Percentiles rank a stretch among this genome's conserved stretches.
phyloP scores from a whole-genome alignment of 2,329 filamentous ascomycete species.

The Fusarium pseudoanthophilum region DNA sequence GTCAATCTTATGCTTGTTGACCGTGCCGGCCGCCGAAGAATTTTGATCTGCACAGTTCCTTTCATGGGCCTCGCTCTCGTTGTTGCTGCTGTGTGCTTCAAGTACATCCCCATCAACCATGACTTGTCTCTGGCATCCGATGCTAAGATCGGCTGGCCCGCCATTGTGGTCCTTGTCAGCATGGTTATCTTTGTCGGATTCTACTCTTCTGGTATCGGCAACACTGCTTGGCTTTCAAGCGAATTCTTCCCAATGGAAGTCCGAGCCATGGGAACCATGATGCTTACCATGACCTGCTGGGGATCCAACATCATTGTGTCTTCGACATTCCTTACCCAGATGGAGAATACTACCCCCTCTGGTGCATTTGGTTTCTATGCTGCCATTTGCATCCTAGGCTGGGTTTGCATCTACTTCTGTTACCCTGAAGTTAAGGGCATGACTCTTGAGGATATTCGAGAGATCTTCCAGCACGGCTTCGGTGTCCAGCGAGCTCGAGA shows the following conservation, averaged over 20 bases:
- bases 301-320: constrained; percentile 61
- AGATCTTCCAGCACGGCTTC: constrained; percentile 61
- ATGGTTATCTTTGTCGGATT: constrained; percentile 43
- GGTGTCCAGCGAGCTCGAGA: constrained; percentile 55
- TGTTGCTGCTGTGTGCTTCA: constrained; percentile 56
- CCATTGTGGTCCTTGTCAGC: constrained; percentile 56
- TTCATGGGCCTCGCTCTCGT: constrained; percentile 58
- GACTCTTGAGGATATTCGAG: constrained; percentile 63
- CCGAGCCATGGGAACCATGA: constrained; percentile 60
- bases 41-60: constrained; percentile 56
- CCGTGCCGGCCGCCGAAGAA: constrained; percentile 55
- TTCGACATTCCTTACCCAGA: constrained; percentile 59
- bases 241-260: constrained; percentile 61
- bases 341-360: constrained; percentile 60
- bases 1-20: constrained; percentile 60
- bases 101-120: constrained; percentile 54
- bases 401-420: constrained; percentile 55
- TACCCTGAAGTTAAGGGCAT: constrained; percentile 67
- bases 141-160: constrained; percentile 46
- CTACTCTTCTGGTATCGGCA: constrained; percentile 59
- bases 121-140: constrained; percentile 51
- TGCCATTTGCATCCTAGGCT: constrained; percentile 60
- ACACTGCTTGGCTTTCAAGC: constrained; percentile 58
- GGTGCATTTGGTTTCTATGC: constrained; percentile 65
- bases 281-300: constrained; percentile 60